Percentiles rank a stretch among this genome's conserved stretches.
phyloP scores from a whole-genome alignment of 2,329 filamentous ascomycete genomes.

The Conoideocrella luteorostrata region DNA sequence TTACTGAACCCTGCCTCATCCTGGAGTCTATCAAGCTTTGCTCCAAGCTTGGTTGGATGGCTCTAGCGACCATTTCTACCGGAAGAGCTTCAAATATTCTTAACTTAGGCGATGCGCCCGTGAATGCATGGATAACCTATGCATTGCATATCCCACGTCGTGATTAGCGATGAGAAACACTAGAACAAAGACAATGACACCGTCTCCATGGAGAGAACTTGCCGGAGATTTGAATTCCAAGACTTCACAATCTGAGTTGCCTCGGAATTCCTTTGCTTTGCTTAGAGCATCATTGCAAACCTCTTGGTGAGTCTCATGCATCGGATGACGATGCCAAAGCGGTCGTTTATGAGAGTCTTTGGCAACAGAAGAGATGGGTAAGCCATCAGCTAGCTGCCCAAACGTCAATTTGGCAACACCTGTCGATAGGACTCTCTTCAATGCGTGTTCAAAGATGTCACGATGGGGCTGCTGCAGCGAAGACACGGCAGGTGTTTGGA shows the following conservation, averaged over 20 bases:
- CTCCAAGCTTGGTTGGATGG: slow-evolving; percentile 17
- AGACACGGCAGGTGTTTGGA: neutral
- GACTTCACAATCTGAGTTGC: slow-evolving; percentile 1
- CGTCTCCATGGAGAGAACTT: too few relatives aligned
- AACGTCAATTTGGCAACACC: slow-evolving; percentile 12
- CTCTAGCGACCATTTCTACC: slow-evolving; percentile 22
- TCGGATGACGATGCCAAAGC: slow-evolving; percentile 10
- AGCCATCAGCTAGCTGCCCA: slow-evolving; percentile 18
- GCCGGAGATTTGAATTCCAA: slow-evolving; percentile 13
- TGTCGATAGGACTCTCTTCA: slow-evolving; percentile 11
- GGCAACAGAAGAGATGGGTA: slow-evolving; percentile 10
- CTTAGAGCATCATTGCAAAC: slow-evolving; percentile 15
- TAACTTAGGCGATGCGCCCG: slow-evolving; percentile 14
- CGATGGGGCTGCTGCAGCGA: slow-evolving; percentile 1
- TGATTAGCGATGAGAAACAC: neutral
- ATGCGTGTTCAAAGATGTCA: slow-evolving; percentile 5
- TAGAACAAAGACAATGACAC: too few relatives aligned
- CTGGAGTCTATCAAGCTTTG: slow-evolving; percentile 18
- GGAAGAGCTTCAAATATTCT: slow-evolving; percentile 21
- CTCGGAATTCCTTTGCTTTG: slow-evolving; percentile 10
- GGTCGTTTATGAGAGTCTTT: neutral
- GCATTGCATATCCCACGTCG: slow-evolving; percentile 13
- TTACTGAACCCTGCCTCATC: slow-evolving; percentile 16
- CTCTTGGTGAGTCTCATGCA: slow-evolving; percentile 13
- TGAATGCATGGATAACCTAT: slow-evolving; percentile 9